These are phyloP conservation scores for Saccharomycopsis sp. DNA, from an alignment of 805 yeast genomes.

Conservation along the genomic window DNA sequence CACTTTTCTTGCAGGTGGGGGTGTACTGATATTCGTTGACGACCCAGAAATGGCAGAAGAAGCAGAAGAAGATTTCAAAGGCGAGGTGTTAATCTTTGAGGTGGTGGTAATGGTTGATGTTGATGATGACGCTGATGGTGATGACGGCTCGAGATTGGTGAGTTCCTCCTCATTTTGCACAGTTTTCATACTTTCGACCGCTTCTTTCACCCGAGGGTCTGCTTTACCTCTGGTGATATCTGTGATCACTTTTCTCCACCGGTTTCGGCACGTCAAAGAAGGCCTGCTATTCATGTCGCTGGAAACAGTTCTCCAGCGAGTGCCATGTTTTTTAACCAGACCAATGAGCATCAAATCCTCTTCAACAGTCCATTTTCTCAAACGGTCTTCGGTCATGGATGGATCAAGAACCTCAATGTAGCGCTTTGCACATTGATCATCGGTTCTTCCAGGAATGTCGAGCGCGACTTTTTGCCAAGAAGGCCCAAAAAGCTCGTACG, in stretches of 20 bases:
- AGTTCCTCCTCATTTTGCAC: too few species aligned
- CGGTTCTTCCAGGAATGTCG: constrained; percentile 76
- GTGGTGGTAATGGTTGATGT: not conserved
- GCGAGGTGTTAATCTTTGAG: too few species aligned
- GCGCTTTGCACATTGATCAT: constrained; percentile 90
- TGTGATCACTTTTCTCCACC: constrained; percentile 84
- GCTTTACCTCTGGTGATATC: constrained; percentile 65
- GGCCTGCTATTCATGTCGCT: constrained; percentile 69
- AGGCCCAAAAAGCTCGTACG: constrained; percentile 63
- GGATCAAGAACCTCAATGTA: constrained; percentile 87
- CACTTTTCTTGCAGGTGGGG: too few species aligned
- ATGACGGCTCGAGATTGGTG: too few species aligned
- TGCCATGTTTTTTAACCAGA: constrained; percentile 63
- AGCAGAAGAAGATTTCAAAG: too few species aligned
- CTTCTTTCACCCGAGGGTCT: constrained; percentile 41
- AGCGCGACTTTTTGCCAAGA: constrained; percentile 79
- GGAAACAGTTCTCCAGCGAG: constrained; percentile 83
- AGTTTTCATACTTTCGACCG: constrained; percentile 36
- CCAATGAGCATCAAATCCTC: constrained; percentile 69
- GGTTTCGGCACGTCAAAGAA: constrained; percentile 78
- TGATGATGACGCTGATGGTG: not conserved
- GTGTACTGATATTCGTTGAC: too few species aligned
- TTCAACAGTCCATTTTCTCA: constrained; percentile 68
- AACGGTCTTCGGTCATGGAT: constrained; percentile 54
- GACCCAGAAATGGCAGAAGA: too few species aligned